These are phyloP conservation scores for Aegilops bicornis DNA, from an alignment of 176 grass and related monocot species.

Conservation along the genomic window DNA sequence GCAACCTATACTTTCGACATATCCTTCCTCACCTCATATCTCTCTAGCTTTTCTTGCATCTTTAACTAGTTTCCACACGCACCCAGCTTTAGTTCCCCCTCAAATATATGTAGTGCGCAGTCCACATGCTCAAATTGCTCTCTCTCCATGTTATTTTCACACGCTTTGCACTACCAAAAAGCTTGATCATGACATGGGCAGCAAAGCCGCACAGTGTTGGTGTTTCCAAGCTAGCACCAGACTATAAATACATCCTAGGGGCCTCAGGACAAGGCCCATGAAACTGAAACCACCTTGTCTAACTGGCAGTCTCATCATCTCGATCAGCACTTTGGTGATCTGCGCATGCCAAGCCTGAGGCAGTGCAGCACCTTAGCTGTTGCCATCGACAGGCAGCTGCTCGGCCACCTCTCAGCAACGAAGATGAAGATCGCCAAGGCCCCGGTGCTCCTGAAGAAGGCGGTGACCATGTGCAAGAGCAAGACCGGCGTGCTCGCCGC, in stretches of 20 bases:
- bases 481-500: conserved; percentile 49
- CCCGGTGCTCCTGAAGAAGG: conserved; percentile 65
- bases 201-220: background rate
- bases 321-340: background rate
- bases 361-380: background rate
- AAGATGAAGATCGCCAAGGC: conserved; percentile 61
- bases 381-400: conserved; percentile 10
- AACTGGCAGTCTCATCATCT: background rate
- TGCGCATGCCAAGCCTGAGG: conserved; percentile 23
- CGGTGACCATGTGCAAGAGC: conserved; percentile 43
- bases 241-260: conserved; percentile 58
- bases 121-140: background rate
- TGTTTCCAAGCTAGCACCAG: background rate
- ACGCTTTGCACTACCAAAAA: conserved; percentile 16
- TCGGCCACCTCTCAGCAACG: background rate
- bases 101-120: background rate
- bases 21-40: background rate
- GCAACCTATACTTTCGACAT: background rate
- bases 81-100: background rate
- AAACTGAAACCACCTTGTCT: background rate
- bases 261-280: conserved; percentile 40
- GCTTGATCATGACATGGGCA: background rate
- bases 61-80: conserved; percentile 24
- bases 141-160: background rate
- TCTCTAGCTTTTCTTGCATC: background rate